Percentiles rank a stretch among this genome's conserved stretches.
These are phyloP conservation scores for Aspergillus cristatus DNA, from an alignment of 495 filamentous ascomycete genomes.

Conservation along the genomic window DNA sequence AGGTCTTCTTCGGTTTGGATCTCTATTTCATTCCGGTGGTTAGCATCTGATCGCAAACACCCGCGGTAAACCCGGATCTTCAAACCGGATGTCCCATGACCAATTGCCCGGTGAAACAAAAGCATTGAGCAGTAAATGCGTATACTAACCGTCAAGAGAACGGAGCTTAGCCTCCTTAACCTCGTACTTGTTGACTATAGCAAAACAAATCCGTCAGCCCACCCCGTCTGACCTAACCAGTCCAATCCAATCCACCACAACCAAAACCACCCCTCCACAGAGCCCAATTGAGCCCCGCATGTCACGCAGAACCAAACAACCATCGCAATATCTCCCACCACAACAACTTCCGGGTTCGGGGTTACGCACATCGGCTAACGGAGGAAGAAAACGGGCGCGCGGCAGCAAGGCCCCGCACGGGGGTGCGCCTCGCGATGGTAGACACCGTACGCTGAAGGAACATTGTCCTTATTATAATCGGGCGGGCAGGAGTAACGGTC, in stretches of 20 bases:
- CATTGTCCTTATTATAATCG: slow-evolving; percentile 46
- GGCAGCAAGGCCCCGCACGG: slow-evolving; percentile 44
- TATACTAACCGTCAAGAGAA: slow-evolving; percentile 35
- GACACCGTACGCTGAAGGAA: slow-evolving; percentile 75
- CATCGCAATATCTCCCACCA: no score
- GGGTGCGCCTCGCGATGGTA: slow-evolving; percentile 61
- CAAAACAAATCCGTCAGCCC: no score
- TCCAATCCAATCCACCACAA: not conserved
- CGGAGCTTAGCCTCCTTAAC: slow-evolving; percentile 33
- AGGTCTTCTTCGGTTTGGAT: slow-evolving; percentile 76
- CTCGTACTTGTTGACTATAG: slow-evolving; percentile 27
- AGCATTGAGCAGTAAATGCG: slow-evolving; percentile 1
- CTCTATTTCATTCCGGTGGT: slow-evolving; percentile 45
- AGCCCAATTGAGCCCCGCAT: slow-evolving; percentile 13
- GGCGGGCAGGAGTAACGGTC: slow-evolving; percentile 5
- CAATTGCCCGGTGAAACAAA: no score
- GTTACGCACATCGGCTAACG: slow-evolving; percentile 39
- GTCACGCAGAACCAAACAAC: no score
- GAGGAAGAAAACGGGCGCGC: slow-evolving; percentile 41
- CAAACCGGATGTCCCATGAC: not conserved
- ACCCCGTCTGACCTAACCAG: no score
- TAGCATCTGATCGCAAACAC: not conserved
- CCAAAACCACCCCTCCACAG: not conserved
- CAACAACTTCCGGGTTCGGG: slow-evolving; percentile 7
- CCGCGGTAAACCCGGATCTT: not conserved